phyloP scores from a whole-genome alignment of 2,329 filamentous ascomycete species.

The Pyrenochaeta sp. region DNA sequence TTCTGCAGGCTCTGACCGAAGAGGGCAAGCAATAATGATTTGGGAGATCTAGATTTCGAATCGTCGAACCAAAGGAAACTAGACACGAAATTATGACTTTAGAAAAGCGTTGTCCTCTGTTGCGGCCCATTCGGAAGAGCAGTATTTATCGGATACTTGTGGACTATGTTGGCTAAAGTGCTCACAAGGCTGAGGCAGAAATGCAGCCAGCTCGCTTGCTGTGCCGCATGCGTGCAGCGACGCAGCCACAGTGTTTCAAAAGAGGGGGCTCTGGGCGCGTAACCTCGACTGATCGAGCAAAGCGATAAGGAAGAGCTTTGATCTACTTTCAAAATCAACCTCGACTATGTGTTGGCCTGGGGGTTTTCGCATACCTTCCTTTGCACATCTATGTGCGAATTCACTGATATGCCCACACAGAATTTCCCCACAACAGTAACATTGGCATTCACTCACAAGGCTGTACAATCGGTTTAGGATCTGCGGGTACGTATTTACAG shows the following conservation, averaged over 20 bases:
- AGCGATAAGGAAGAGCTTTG: not conserved
- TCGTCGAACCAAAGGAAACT: not conserved
- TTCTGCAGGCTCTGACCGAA: slow-evolving; percentile 39
- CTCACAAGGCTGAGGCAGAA: not conserved
- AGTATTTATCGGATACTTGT: not conserved
- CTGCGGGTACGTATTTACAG: not conserved
- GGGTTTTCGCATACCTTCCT: not conserved
- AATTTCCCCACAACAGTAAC: not conserved
- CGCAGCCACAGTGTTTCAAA: not conserved
- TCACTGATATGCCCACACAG: not conserved
- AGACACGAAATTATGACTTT: not conserved
- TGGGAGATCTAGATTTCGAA: not conserved
- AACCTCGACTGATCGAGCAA: not conserved
- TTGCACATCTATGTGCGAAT: not conserved
- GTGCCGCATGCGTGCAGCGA: not conserved
- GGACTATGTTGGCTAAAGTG: not conserved
- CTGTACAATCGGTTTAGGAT: not conserved
- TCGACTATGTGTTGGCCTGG: not conserved
- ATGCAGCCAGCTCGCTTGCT: not conserved
- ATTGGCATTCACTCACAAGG: not conserved
- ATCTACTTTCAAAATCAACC: not conserved
- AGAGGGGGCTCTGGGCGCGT: slow-evolving; percentile 2
- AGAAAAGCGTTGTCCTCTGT: not conserved
- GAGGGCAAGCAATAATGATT: not conserved
- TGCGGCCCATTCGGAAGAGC: no score